Evolutionary conservation across 2,329 filamentous ascomycete species (phyloP), one percentile per base, ranked within the genome.

Genomic region (Pyrenophora graminea): DNA sequence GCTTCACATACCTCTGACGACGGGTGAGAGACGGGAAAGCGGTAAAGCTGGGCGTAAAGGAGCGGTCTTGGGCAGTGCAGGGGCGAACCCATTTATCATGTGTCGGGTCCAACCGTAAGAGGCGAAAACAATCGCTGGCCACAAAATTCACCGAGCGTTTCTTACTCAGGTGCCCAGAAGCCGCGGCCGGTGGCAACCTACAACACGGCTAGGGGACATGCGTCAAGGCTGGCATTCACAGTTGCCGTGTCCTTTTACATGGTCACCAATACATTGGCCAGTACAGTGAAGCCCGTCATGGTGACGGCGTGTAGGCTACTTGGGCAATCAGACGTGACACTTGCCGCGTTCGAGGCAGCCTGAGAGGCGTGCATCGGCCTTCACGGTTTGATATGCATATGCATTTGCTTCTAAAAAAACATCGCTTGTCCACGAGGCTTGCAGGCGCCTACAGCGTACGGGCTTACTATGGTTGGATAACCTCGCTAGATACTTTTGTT

Each of bases 121-220:
- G 51, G 53, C 62, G 58, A 59, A 50, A 47, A 48, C 44, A 42
- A 39, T 41, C 44, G 39, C 44, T 56, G 60, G 59, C 55, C 53
- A 59, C 55, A 63, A 62, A 60, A 61, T 72, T 68, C 66, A 67
- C 66, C 63, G 62, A 55, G 47, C 59, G 55, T 50, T 44, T 61
- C 49, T 12, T 30, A 30, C 27, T 30, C 27, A 30, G 27, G 27
- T 55, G 56, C 56, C 60, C 64, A 46, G 48, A 41, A 54, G 41
- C 58, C 40, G 40, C 54, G 46, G 61, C 56, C 44, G 45, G 67
- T 71, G 64, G 67, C 69, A 61, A 71, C 61, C 55, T 45, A 57
- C 68, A 51, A 51, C 61, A 71, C 70, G 51, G 10, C 31, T 41
- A 48, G 51, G 59, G 63, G 69, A 70, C 39, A 54, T 46, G 41